phyloP scores from a whole-genome alignment of 78 protist species.

The Isochrysis galbana region DNA sequence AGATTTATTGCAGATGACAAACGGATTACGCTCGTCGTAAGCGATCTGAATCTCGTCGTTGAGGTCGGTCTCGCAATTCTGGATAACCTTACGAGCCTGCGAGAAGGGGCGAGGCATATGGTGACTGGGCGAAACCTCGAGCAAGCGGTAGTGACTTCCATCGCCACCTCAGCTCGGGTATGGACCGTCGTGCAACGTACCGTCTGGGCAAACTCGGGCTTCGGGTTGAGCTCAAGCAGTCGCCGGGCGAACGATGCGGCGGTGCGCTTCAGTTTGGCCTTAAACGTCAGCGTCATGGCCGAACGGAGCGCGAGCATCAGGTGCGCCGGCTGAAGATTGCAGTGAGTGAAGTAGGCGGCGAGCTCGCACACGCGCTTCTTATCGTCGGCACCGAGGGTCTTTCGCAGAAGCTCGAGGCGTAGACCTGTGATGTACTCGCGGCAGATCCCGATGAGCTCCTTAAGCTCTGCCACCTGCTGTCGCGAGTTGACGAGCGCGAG shows the following conservation, averaged over 20 bases:
- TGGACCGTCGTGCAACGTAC: too few species aligned
- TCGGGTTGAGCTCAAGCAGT: slow-evolving; percentile 79
- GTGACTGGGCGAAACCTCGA: too few species aligned
- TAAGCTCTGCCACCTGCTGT: slow-evolving; percentile 32
- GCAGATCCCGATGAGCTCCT: slow-evolving; percentile 80
- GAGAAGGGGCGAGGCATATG: too few species aligned
- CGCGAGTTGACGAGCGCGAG: not conserved
- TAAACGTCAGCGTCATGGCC: slow-evolving; percentile 75
- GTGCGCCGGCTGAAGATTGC: slow-evolving; percentile 85
- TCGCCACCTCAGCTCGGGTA: too few species aligned
- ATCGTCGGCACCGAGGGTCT: not conserved
- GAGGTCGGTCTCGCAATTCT: slow-evolving; percentile 61
- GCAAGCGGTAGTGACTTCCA: too few species aligned
- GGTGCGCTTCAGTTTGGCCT: slow-evolving; percentile 64
- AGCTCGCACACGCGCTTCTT: slow-evolving; percentile 71
- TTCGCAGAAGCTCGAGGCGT: slow-evolving; percentile 68
- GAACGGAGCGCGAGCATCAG: slow-evolving; percentile 73
- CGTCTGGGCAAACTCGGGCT: slow-evolving; percentile 48
- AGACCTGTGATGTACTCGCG: slow-evolving; percentile 89
- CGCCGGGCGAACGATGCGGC: slow-evolving; percentile 85
- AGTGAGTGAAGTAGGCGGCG: slow-evolving; percentile 94
- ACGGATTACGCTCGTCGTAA: slow-evolving; percentile 92
- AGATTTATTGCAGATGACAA: slow-evolving; percentile 69
- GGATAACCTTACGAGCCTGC: slow-evolving; percentile 68
- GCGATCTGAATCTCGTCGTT: not conserved